Evolutionary conservation across 345 rosid species (phyloP), one percentile per base, ranked within the genome.

Genomic region (Sonneratia alba): DNA sequence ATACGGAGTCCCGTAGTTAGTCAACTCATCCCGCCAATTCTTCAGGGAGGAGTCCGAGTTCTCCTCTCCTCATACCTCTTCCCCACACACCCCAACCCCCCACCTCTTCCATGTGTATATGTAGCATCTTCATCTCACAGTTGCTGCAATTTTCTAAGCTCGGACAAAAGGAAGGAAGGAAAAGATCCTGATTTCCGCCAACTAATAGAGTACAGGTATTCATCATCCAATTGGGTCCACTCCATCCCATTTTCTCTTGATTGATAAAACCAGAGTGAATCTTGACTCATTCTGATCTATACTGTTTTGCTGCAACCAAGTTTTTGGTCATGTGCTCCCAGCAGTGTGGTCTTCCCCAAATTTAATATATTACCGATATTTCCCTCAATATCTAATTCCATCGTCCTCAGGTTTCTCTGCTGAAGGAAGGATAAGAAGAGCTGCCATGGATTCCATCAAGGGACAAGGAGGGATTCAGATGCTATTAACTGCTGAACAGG

Each of bases 401-500:
- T 7, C 14, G 8, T 11, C 53, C 53, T 48, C 18, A 11, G 14
- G 3, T 15, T 59, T 59, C 34, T n/a, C 64, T 53, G 36, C 7
- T 9, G 64, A 59, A 59, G 36, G 64, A 48, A 48, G 16, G 53
- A 13, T 18, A 7, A 14, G 13, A 61, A 27, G 66, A 62, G 66
- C 66, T 57, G 63, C 66, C 55, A 80, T 82, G 87, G 87, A 82
- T 36, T 74, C 87, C n/a, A 76, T 82, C 48, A 80, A 79, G 73
- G 84, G 85, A 12, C 87, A 86, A 72, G 90, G 86, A 78, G 87
- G 90, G 72, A 84, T 86, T 77, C 90, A 84, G 71, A 76, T 79
- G 84, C 77, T 86, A 75, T 71, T 86, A 27, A 74, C 70, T 36
- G 90, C 87, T 27, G 90, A 86, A 53, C 85, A 84, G 21, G 90